These are phyloP conservation scores for Pseudomassariella vexata DNA, from an alignment of 2,329 filamentous ascomycete species.

Conservation along the genomic window DNA sequence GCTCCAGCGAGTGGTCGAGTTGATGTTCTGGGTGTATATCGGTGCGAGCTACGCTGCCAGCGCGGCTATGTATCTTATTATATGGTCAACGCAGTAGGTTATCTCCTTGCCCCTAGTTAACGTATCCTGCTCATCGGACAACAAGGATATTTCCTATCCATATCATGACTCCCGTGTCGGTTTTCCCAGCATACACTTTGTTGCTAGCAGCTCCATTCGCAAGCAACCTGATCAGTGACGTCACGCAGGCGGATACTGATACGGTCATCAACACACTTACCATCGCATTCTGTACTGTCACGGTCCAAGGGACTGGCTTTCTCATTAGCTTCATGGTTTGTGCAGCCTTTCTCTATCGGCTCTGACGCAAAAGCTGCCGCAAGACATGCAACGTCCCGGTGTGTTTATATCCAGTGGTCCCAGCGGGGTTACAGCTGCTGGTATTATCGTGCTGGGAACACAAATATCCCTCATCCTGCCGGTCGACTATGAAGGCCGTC, in stretches of 20 bases:
- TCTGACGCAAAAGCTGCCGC: slow-evolving; percentile 82
- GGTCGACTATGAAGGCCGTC: slow-evolving; percentile 32
- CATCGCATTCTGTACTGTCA: slow-evolving; percentile 42
- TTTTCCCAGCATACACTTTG: slow-evolving; percentile 79
- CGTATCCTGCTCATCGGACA: not conserved
- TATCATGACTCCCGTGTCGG: slow-evolving; percentile 84
- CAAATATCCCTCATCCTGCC: slow-evolving; percentile 38
- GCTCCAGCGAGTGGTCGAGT: slow-evolving; percentile 53
- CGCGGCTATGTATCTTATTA: slow-evolving; percentile 65
- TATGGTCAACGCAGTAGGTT: slow-evolving; percentile 55
- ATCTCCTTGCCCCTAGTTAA: not conserved
- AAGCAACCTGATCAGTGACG: slow-evolving; percentile 44
- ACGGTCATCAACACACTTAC: slow-evolving; percentile 33
- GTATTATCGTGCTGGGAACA: slow-evolving; percentile 41
- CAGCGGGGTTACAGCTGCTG: slow-evolving; percentile 51
- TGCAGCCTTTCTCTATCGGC: slow-evolving; percentile 74
- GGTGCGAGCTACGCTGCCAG: slow-evolving; percentile 62
- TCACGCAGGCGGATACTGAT: slow-evolving; percentile 19
- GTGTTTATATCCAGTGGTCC: slow-evolving; percentile 83
- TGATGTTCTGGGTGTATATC: slow-evolving; percentile 71
- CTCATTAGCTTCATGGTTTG: slow-evolving; percentile 71
- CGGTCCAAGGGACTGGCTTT: slow-evolving; percentile 49
- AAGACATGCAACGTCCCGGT: slow-evolving; percentile 68
- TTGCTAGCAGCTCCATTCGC: slow-evolving; percentile 72
- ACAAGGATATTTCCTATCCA: slow-evolving; percentile 59